Percentiles rank a stretch among this genome's conserved stretches.
Conservation (phyloP, 108 stramenopile genomes). For the Pseudonitzschia pungens region DNA sequence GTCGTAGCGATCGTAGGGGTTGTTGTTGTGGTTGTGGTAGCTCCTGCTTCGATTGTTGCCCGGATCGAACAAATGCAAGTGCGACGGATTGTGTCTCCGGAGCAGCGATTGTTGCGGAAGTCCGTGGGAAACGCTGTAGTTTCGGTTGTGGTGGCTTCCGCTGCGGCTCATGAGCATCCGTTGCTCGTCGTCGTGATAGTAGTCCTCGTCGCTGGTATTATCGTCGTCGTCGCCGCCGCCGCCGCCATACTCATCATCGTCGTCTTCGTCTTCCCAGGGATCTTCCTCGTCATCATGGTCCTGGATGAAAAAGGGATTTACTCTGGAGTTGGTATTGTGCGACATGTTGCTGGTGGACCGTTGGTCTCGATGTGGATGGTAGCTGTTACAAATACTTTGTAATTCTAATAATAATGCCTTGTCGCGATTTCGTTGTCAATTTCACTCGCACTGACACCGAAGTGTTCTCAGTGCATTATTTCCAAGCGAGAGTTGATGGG, state of each 20-base stretch:
- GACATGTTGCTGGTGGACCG: no score
- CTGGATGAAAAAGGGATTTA: conserved; percentile 29
- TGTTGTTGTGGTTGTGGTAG: background rate
- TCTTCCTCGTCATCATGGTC: conserved; percentile 31
- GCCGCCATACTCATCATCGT: no score
- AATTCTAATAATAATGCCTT: no score
- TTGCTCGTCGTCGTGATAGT: conserved; percentile 6
- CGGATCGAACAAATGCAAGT: no score
- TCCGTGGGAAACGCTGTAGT: background rate
- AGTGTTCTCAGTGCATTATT: no score
- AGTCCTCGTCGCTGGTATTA: background rate
- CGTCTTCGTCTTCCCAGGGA: conserved; percentile 18
- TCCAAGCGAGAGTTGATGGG: no score
- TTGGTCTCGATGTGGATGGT: no score
- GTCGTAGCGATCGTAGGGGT: background rate
- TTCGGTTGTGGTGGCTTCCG: background rate
- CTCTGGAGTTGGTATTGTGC: background rate
- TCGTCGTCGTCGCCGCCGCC: conserved; percentile 10
- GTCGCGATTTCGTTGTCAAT: no score
- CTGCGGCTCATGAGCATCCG: background rate
- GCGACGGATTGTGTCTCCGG: no score
- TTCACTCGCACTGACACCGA: no score
- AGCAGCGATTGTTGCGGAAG: background rate
- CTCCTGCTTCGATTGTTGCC: background rate
- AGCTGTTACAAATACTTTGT: no score